Evolutionary conservation across 371 early-diverging fungal species (phyloP), one percentile per base, ranked within the genome.

Genomic region (Mortierella sp.): DNA sequence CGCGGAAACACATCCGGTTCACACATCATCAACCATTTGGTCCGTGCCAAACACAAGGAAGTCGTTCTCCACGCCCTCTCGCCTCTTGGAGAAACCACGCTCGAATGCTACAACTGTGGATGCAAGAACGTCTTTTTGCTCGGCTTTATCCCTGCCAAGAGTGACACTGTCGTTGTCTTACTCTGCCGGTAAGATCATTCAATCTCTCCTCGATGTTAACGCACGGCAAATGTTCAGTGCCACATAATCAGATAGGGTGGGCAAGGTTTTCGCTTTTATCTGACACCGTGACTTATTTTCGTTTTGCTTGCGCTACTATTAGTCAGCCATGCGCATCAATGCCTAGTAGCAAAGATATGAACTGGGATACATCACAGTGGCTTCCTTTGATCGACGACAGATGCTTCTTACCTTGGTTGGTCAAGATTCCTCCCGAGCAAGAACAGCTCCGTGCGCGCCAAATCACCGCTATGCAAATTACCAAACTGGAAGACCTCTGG

Each of bases 81-180:
- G 8, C 95, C 97, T 31, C 92, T 98, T 8, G 99, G 98, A 16
- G 98, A 98, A 76, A 96, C 97, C 6, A 91, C 95, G 0, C 90
- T 99, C 75, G 98, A 99, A 88, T 99, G 99, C 88, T 98, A 97
- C 89, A 96, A 97, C 88, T 99, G 99, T 89, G 98, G 98, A 21
- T 96, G 95, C 81, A 92, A 96, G 61, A 99, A 99, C 83, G 95
- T 98, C 24, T 99, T 99, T 83, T 91, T 98, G 75, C 93, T 99
- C 37, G 99, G 99, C 0, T 99, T 98, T 82, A 98, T 98, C 78
- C 99, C 99, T 5, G 99, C 99, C 26, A 99, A 99, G 88, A 93
- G 95, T 61, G 98, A 98, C 85, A 97, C 98, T 0, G 99, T 99
- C 0, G 98, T 99, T 0, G 99, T 99, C 6, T 88, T 99, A 46